phyloP scores from a whole-genome alignment of 805 yeast species.

The Nakazawaea anatomiae region DNA sequence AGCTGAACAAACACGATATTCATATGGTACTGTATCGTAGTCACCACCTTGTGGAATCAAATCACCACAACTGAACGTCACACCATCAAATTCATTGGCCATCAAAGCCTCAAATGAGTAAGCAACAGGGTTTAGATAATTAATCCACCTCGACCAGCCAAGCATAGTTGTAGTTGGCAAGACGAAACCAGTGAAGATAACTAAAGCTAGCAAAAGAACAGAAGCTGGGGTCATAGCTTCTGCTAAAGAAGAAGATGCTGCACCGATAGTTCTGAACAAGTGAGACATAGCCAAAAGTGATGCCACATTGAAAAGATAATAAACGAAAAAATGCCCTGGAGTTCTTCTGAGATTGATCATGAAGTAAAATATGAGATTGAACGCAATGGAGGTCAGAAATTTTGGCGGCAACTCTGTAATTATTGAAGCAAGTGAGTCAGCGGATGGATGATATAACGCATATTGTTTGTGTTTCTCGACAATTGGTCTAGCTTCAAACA shows the following conservation, averaged over 20 bases:
- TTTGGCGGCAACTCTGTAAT: conserved; percentile 54
- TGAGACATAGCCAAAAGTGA: conserved; percentile 53
- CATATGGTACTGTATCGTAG: conserved; percentile 19
- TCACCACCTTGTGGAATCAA: conserved; percentile 40
- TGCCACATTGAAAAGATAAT: conserved; percentile 33
- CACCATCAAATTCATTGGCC: conserved; percentile 37
- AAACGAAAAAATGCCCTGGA: conserved; percentile 54
- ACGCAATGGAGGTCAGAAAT: conserved; percentile 33
- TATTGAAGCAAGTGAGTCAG: conserved; percentile 59
- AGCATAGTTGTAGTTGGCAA: conserved; percentile 39
- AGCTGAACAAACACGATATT: conserved; percentile 38
- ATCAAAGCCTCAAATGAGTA: conserved; percentile 40
- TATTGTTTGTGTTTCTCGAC: conserved; percentile 54
- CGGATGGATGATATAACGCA: conserved; percentile 55
- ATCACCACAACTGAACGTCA: conserved; percentile 30
- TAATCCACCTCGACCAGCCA: conserved; percentile 48
- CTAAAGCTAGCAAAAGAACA: conserved; percentile 30
- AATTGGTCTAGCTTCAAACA: conserved; percentile 44
- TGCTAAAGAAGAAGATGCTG: conserved; percentile 26
- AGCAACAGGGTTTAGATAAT: conserved; percentile 37
- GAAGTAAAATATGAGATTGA: conserved; percentile 47
- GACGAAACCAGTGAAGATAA: conserved; percentile 41
- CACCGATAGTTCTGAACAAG: conserved; percentile 37
- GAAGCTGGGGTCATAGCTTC: conserved; percentile 41
- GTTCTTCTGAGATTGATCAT: conserved; percentile 45